Percentiles rank a stretch among this genome's conserved stretches.
Evolutionary conservation across 805 yeast species (phyloP).

Genomic region (Scheffersomyces ergatensis): DNA sequence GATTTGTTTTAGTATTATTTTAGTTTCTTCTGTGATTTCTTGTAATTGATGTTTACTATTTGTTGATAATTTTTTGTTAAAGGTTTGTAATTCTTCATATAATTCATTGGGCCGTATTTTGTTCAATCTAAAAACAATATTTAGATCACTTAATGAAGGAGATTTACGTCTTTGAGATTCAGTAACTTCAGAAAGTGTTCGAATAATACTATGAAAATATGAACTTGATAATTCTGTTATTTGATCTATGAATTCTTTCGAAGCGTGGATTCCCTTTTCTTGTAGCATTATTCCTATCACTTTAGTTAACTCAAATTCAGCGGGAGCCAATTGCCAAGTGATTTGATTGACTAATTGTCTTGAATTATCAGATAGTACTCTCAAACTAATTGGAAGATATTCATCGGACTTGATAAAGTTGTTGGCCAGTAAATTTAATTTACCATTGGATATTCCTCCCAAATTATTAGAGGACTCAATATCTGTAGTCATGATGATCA

Average conservation of each 20-base stretch:
- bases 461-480: no score
- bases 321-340: background rate
- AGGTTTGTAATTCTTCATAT: conserved; percentile 9
- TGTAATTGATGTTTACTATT: conserved; percentile 8
- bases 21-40: conserved; percentile 8
- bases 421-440: no score
- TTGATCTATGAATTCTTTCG: conserved; percentile 27
- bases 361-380: background rate
- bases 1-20: conserved; percentile 1
- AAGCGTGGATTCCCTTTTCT: conserved; percentile 15
- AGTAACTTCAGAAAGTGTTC: conserved; percentile 46
- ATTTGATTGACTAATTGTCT: background rate
- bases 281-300: conserved; percentile 5
- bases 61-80: conserved; percentile 6
- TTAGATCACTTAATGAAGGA: conserved; percentile 54
- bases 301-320: conserved; percentile 7
- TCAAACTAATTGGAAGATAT: background rate
- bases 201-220: conserved; percentile 36
- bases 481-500: no score
- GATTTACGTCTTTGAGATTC: conserved; percentile 58
- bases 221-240: conserved; percentile 24
- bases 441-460: background rate
- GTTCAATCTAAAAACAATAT: conserved; percentile 42
- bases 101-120: conserved; percentile 26
- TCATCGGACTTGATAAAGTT: no score